Conservation (phyloP, 2,329 filamentous ascomycete species). For the Penicillium sp. region DNA sequence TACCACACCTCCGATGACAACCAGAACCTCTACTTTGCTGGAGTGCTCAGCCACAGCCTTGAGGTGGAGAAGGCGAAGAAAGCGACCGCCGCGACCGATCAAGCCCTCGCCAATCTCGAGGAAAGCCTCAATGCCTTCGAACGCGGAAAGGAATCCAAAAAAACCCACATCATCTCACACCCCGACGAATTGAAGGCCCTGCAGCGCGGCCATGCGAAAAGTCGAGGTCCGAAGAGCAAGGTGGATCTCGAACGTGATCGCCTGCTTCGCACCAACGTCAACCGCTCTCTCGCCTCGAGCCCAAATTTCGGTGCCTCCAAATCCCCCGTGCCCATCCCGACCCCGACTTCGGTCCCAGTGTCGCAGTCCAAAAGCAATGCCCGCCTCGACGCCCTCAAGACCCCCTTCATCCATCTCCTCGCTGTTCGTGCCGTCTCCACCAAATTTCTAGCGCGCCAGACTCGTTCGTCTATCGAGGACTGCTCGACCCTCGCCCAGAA, state of each 20-base stretch:
- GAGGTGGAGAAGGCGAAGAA: conserved; percentile 51
- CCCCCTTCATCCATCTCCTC: conserved; percentile 49
- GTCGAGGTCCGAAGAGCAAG: conserved; percentile 33
- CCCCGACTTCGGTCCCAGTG: conserved; percentile 42
- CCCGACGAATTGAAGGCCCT: conserved; percentile 36
- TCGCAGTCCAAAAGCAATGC: conserved; percentile 34
- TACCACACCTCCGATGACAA: conserved; percentile 46
- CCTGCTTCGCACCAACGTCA: conserved; percentile 34
- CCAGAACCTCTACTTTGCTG: conserved; percentile 50
- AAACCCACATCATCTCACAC: conserved; percentile 40
- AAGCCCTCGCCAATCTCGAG: conserved; percentile 55
- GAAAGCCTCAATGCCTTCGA: conserved; percentile 55
- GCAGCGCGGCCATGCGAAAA: conserved; percentile 25
- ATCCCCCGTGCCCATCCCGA: conserved; percentile 35
- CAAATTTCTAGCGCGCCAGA: conserved; percentile 45
- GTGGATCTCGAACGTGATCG: conserved; percentile 40
- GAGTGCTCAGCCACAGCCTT: conserved; percentile 53
- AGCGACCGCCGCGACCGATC: conserved; percentile 52
- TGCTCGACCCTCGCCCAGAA: conserved; percentile 47
- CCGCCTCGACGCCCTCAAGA: conserved; percentile 42
- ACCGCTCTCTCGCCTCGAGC: conserved; percentile 40
- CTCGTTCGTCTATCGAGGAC: conserved; percentile 47
- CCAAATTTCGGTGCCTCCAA: conserved; percentile 36
- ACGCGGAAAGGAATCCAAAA: conserved; percentile 57
- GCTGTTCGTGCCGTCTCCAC: conserved; percentile 47